A percentile compares a stretch with the other conserved stretches of the same genome.
Conservation (phyloP, 805 yeast species). For the Pichia occidentalis region DNA sequence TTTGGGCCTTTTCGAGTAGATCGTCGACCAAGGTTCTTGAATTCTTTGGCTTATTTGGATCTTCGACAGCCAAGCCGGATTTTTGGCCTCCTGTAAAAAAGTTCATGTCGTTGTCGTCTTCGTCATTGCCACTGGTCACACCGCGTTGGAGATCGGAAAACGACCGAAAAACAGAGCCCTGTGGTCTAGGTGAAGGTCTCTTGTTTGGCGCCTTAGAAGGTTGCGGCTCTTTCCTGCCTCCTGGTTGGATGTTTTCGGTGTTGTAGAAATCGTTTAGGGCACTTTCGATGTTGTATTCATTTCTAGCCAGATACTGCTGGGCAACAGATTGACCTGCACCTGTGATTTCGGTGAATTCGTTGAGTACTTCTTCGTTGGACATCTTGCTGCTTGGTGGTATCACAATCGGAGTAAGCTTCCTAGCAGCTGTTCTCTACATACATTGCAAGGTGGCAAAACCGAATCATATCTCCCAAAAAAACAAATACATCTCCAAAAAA, state of each 20-base stretch:
- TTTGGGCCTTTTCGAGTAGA: slow-evolving; percentile 61
- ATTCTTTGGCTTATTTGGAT: slow-evolving; percentile 42
- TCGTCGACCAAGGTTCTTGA: slow-evolving; percentile 44
- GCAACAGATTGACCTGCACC: slow-evolving; percentile 33
- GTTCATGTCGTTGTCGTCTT: slow-evolving; percentile 33
- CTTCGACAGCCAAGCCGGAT: slow-evolving; percentile 73
- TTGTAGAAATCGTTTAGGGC: slow-evolving; percentile 26
- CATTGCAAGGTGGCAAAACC: no score
- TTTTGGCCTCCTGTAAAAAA: slow-evolving; percentile 61
- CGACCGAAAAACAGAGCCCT: slow-evolving; percentile 23
- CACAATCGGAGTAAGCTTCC: no score
- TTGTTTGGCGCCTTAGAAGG: slow-evolving; percentile 4
- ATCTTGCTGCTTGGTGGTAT: not conserved
- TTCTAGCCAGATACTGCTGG: slow-evolving; percentile 29
- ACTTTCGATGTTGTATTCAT: slow-evolving; percentile 23
- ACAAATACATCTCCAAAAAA: no score
- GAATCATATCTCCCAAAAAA: no score
- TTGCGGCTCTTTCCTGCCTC: slow-evolving; percentile 5
- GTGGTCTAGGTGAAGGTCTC: slow-evolving; percentile 1
- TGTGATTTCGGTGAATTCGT: slow-evolving; percentile 14
- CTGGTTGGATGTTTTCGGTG: slow-evolving; percentile 9
- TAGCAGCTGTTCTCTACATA: no score
- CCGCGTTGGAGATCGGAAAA: slow-evolving; percentile 29
- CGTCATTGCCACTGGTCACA: slow-evolving; percentile 23
- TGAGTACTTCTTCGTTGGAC: slow-evolving; percentile 8